phyloP scores from a whole-genome alignment of 441 rosid genomes.

The Pelargonium citronellum region DNA sequence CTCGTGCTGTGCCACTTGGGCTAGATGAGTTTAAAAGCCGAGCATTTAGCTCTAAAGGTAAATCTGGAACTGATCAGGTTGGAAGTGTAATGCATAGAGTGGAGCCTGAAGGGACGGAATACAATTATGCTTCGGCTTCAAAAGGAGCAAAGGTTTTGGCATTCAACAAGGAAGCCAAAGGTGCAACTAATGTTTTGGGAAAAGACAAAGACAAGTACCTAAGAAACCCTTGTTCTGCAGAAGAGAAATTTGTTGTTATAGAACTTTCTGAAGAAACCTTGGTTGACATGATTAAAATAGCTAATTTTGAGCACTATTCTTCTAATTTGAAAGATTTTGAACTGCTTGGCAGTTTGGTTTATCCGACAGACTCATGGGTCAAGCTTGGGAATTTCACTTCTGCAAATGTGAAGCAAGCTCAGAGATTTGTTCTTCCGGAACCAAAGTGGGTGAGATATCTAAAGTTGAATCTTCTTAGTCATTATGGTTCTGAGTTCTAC shows the following conservation, averaged over 20 bases:
- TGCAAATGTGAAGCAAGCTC: constrained; percentile 66
- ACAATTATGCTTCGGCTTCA: constrained; percentile 80
- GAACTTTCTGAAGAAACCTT: constrained; percentile 98
- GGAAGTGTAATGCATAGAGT: constrained; percentile 65
- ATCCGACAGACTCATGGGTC: constrained; percentile 70
- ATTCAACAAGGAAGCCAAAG: constrained; percentile 88
- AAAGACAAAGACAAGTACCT: constrained; percentile 89
- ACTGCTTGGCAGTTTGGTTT: constrained; percentile 68
- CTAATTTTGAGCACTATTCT: constrained; percentile 88
- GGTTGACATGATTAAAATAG: constrained; percentile 68
- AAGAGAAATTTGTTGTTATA: constrained; percentile 67
- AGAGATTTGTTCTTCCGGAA: constrained; percentile 53
- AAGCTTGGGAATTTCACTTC: constrained; percentile 77
- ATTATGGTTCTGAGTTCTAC: constrained; percentile 84
- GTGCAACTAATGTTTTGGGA: constrained; percentile 64
- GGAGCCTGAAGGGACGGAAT: constrained; percentile 81
- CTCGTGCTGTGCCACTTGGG: constrained; percentile 57
- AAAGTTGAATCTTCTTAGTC: constrained; percentile 62
- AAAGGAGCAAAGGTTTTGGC: constrained; percentile 83
- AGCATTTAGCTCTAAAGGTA: constrained; percentile 48
- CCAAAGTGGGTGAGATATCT: constrained; percentile 84
- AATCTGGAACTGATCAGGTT: constrained; percentile 50
- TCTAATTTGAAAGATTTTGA: constrained; percentile 77
- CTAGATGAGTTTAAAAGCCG: constrained; percentile 83
- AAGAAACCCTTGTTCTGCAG: constrained; percentile 87